These are phyloP conservation scores for Luvunga scandens DNA, from an alignment of 345 rosid genomes.

Conservation along the genomic window DNA sequence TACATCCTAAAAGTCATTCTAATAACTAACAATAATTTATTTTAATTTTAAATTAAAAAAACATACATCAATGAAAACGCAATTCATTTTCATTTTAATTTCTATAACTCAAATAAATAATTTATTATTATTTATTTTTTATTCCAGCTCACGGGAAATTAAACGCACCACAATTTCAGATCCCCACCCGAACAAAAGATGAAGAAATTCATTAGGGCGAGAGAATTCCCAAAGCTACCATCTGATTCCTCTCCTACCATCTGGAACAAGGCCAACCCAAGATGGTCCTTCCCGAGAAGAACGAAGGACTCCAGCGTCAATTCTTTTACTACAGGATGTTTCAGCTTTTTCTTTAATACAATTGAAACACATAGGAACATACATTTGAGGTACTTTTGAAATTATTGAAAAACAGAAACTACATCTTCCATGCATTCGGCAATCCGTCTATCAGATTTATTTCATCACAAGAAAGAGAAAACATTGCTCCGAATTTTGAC, in stretches of 20 bases:
- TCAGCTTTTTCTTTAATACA: not conserved
- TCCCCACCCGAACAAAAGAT: too few relatives aligned
- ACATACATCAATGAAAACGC: too few relatives aligned
- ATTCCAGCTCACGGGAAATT: too few relatives aligned
- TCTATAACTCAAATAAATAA: too few relatives aligned
- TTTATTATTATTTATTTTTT: too few relatives aligned
- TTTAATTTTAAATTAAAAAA: too few relatives aligned
- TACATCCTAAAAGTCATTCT: too few relatives aligned
- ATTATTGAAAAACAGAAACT: not conserved
- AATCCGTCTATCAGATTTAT: slow-evolving; percentile 4
- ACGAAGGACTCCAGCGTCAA: not conserved
- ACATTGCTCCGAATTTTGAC: not conserved
- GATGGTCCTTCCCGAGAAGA: not conserved
- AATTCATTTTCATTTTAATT: too few relatives aligned
- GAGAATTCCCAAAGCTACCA: not conserved
- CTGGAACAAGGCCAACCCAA: not conserved
- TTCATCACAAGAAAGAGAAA: not conserved
- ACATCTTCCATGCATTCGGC: not conserved
- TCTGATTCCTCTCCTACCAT: not conserved
- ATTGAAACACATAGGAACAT: not conserved
- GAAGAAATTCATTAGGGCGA: not conserved
- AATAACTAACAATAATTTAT: too few relatives aligned
- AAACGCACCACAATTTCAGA: too few relatives aligned
- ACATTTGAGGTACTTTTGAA: not conserved
- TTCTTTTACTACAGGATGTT: too few relatives aligned